phyloP scores from a whole-genome alignment of 2,329 filamentous ascomycete species.

The Phialocephala sp. region DNA sequence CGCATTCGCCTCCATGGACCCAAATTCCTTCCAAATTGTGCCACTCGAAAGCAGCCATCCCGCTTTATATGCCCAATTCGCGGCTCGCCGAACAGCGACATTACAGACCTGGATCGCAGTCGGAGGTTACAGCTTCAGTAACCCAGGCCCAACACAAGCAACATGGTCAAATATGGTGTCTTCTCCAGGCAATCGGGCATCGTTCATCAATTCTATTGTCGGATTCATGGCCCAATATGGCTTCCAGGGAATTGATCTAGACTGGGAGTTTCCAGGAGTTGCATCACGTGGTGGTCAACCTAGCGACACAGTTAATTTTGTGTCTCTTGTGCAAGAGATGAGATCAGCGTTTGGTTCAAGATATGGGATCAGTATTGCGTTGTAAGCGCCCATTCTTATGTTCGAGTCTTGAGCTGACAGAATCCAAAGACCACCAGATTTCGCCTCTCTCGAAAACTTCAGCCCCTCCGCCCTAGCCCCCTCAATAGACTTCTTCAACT shows the following conservation, averaged over 20 bases:
- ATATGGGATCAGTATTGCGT: conserved; percentile 50
- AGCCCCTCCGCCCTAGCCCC: conserved; percentile 37
- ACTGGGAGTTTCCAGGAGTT: conserved; percentile 53
- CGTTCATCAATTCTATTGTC: conserved; percentile 47
- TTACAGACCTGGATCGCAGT: conserved; percentile 28
- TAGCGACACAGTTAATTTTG: conserved; percentile 47
- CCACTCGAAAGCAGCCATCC: conserved; percentile 37
- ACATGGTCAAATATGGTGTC: conserved; percentile 43
- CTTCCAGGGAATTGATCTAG: conserved; percentile 52
- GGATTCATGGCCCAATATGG: conserved; percentile 45
- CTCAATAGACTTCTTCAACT: conserved; percentile 43
- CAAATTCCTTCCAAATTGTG: conserved; percentile 39
- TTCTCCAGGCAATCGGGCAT: conserved; percentile 36
- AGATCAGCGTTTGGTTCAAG: conserved; percentile 42
- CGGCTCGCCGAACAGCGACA: conserved; percentile 21
- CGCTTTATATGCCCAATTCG: conserved; percentile 24
- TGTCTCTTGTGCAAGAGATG: conserved; percentile 40
- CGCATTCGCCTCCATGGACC: conserved; percentile 51
- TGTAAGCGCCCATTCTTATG: conserved; percentile 37
- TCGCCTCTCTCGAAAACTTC: conserved; percentile 43
- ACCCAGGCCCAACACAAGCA: conserved; percentile 35
- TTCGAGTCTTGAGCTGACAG: background rate
- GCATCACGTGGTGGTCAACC: conserved; percentile 45
- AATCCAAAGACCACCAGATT: conserved; percentile 39
- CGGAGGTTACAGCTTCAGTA: conserved; percentile 30